A percentile compares a stretch with the other conserved stretches of the same genome.
phyloP scores from a whole-genome alignment of 768 basidiomycete genomes.

The Macrolepiota dolichaula region DNA sequence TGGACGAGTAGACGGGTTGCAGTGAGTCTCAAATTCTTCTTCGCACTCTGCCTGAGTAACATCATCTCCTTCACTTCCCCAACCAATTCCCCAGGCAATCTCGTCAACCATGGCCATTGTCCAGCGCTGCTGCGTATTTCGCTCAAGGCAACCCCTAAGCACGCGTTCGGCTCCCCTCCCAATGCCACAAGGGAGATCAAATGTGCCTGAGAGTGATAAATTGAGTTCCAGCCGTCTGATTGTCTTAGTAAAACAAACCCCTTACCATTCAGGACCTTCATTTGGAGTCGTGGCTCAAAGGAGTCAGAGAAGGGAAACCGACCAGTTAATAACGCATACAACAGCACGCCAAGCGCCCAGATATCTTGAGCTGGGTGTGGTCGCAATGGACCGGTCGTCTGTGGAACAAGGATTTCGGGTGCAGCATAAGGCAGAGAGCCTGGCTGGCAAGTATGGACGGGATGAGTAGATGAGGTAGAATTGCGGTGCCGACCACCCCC shows the following conservation, averaged over 20 bases:
- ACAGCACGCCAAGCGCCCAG: slow-evolving; percentile 92
- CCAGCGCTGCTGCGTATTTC: slow-evolving; percentile 64
- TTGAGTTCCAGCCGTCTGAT: slow-evolving; percentile 8
- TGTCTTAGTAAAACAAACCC: slow-evolving; percentile 16
- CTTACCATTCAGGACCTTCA: slow-evolving; percentile 86
- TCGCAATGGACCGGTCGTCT: slow-evolving; percentile 32
- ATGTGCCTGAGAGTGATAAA: slow-evolving; percentile 46
- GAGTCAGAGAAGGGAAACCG: slow-evolving; percentile 84
- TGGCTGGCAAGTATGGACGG: slow-evolving; percentile 45
- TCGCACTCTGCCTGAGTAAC: slow-evolving; percentile 30
- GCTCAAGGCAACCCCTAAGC: slow-evolving; percentile 77
- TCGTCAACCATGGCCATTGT: slow-evolving; percentile 78
- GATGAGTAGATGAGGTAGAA: slow-evolving; percentile 33
- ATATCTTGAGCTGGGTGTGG: slow-evolving; percentile 83
- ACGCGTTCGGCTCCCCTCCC: slow-evolving; percentile 65
- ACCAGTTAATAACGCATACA: slow-evolving; percentile 83
- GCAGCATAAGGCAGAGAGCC: slow-evolving; percentile 91
- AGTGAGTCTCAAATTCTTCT: slow-evolving; percentile 17
- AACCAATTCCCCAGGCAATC: slow-evolving; percentile 77
- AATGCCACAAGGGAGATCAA: slow-evolving; percentile 52
- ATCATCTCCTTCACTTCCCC: slow-evolving; percentile 52
- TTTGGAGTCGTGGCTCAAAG: slow-evolving; percentile 87
- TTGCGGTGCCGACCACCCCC: slow-evolving; percentile 49
- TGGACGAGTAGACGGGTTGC: slow-evolving; percentile 14
- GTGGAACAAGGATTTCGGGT: slow-evolving; percentile 79